Evolutionary conservation across 331 rosid species (phyloP), one percentile per base, ranked within the genome.

Genomic region (Erythrophleum ivorense): DNA sequence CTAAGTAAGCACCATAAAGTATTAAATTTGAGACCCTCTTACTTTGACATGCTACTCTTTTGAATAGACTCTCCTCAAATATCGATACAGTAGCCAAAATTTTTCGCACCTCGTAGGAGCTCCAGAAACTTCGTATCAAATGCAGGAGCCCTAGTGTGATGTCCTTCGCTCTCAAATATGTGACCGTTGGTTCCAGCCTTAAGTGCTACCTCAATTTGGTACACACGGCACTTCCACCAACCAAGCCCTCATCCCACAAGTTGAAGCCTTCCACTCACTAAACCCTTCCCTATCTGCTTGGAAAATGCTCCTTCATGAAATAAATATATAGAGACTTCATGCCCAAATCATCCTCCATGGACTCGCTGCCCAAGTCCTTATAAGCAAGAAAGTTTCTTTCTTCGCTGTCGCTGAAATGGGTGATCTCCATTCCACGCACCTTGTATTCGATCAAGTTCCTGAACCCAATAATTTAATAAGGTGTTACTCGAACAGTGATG

Each of bases 261-360:
- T 38, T 38, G 24, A 91, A 84, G 38, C 76, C 88, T 38, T 79
- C 81, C 16, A 38, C 59, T 43, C 90, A 91, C 87, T 91, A 87
- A 78, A 79, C 78, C 71, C 94, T 90, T 59, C 95, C 85, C 78
- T 36, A 11, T 69, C 92, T 88, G 73, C 21, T 90, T 2, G 90
- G 90, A 48, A 85, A 80, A 85, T 90, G 92, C 59, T 75, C 79
- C 29, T 86, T 94, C 89, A 87, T 91, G 83, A 60, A 15, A 48
- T 82, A 90, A 55, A 92, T 91, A 58, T 8, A 82, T 91, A 87
- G 80, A 81, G 78, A 18, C 59, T 91, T 75, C 97, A 90, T 69
- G 89, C 94, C 88, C 97, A 87, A 18, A 80, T 90, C 89, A 84
- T 86, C 81, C 87, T 88, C 82, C 92, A 68, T 38, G 84, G 84